These are phyloP conservation scores for Erodium texanum DNA, from an alignment of 441 rosid genomes.

Conservation along the genomic window DNA sequence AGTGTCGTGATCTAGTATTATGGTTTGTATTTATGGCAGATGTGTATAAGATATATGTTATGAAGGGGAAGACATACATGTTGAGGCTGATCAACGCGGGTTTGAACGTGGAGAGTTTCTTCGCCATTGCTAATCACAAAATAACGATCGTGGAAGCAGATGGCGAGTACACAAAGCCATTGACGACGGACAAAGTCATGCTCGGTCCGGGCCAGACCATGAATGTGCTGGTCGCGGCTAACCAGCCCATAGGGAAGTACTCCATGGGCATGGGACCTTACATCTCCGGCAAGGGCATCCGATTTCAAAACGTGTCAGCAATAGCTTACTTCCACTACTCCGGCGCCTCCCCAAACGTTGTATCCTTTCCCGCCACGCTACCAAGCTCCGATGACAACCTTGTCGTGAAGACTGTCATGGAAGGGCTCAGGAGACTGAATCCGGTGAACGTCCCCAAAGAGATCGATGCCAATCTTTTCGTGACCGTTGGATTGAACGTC, in stretches of 20 bases:
- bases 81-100: conserved; percentile 69
- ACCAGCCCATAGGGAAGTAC: conserved; percentile 59
- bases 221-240: conserved; percentile 66
- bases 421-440: conserved; percentile 52
- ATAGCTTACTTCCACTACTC: conserved; percentile 53
- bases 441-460: conserved; percentile 42
- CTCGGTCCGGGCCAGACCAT: conserved; percentile 88
- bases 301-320: conserved; percentile 60
- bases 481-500: conserved; percentile 59
- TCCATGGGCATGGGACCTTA: conserved; percentile 80
- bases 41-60: conserved; percentile 49
- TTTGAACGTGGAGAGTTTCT: conserved; percentile 73
- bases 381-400: conserved; percentile 55
- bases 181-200: conserved; percentile 60
- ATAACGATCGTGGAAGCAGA: conserved; percentile 71
- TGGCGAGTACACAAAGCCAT: conserved; percentile 73
- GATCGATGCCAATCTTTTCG: conserved; percentile 46
- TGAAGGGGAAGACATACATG: conserved; percentile 69
- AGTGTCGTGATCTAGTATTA: too few relatives aligned
- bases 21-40: conserved; percentile 31
- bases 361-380: conserved; percentile 52
- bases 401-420: conserved; percentile 70
- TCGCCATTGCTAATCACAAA: conserved; percentile 68
- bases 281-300: conserved; percentile 43
- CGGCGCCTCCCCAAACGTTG: conserved; percentile 42